phyloP scores from a whole-genome alignment of 208 protist species.

The Porcisia deanei region DNA sequence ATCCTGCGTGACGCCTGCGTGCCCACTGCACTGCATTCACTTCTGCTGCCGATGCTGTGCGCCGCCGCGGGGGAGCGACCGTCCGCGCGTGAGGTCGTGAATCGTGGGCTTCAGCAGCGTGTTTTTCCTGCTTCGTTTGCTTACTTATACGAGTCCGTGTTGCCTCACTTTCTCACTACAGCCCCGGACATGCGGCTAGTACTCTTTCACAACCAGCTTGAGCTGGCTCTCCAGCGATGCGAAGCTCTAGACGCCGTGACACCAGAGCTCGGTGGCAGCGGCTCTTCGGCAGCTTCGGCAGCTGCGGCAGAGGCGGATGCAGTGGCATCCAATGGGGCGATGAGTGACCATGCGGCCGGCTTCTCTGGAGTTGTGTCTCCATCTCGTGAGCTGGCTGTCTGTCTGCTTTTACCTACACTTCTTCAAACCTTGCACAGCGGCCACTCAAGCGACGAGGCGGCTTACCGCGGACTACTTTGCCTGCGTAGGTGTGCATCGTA shows the following conservation, averaged over 20 bases:
- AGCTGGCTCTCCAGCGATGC: slow-evolving; percentile 12
- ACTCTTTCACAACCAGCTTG: slow-evolving; percentile 39
- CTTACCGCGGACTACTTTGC: slow-evolving; percentile 43
- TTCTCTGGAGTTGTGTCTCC: background rate
- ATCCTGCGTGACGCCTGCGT: slow-evolving; percentile 23
- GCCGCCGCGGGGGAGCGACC: slow-evolving; percentile 32
- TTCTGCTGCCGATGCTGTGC: slow-evolving; percentile 42
- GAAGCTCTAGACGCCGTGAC: background rate
- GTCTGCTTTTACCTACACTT: slow-evolving; percentile 53
- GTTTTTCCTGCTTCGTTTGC: slow-evolving; percentile 61
- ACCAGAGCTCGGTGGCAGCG: background rate
- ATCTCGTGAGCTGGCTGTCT: slow-evolving; percentile 15
- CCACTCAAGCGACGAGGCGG: slow-evolving; percentile 40
- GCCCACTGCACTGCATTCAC: slow-evolving; percentile 9
- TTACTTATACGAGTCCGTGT: slow-evolving; percentile 39
- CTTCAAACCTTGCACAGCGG: slow-evolving; percentile 44
- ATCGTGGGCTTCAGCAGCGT: slow-evolving; percentile 12
- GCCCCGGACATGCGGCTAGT: slow-evolving; percentile 50
- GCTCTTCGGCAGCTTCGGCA: background rate
- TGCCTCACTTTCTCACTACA: slow-evolving; percentile 52
- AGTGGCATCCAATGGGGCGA: background rate
- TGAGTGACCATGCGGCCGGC: background rate
- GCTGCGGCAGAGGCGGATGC: background rate
- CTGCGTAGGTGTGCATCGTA: slow-evolving; percentile 39
- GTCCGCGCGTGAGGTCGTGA: slow-evolving; percentile 47